Conservation (phyloP, 2,329 filamentous ascomycete species). For the Xylariaceae sp. region DNA sequence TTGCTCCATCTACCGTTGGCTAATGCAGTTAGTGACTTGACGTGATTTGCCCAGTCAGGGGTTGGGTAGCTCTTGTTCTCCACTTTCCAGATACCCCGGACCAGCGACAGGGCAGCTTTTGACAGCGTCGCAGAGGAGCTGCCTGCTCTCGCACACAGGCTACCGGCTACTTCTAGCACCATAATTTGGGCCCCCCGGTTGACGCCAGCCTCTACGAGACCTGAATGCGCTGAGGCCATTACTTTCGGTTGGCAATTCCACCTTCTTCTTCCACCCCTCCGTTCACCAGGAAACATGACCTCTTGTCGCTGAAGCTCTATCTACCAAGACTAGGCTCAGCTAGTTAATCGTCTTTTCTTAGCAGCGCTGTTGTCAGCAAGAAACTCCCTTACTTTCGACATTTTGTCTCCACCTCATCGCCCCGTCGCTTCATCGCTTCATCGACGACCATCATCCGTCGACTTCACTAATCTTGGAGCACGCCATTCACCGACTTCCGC, state of each 20-base stretch:
- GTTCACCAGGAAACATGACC: background rate
- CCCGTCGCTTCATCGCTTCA: background rate
- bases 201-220: background rate
- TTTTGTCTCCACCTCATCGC: background rate
- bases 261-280: background rate
- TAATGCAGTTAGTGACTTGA: background rate
- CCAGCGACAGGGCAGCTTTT: slow-evolving; percentile 4
- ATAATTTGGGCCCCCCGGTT: background rate
- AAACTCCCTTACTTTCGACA: background rate
- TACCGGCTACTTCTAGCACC: background rate
- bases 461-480: background rate
- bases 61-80: slow-evolving; percentile 5
- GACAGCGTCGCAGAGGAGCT: background rate
- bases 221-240: background rate
- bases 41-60: slow-evolving; percentile 8
- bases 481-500: background rate
- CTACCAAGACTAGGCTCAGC: background rate
- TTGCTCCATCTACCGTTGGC: too few species aligned
- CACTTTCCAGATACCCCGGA: slow-evolving; percentile 14
- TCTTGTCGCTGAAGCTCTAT: background rate
- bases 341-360: background rate
- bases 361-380: background rate
- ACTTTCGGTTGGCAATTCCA: background rate
- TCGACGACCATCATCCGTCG: background rate
- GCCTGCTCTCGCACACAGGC: background rate